Evolutionary conservation across 805 yeast species (phyloP).

Genomic region (Nakazawaea anatomiae): DNA sequence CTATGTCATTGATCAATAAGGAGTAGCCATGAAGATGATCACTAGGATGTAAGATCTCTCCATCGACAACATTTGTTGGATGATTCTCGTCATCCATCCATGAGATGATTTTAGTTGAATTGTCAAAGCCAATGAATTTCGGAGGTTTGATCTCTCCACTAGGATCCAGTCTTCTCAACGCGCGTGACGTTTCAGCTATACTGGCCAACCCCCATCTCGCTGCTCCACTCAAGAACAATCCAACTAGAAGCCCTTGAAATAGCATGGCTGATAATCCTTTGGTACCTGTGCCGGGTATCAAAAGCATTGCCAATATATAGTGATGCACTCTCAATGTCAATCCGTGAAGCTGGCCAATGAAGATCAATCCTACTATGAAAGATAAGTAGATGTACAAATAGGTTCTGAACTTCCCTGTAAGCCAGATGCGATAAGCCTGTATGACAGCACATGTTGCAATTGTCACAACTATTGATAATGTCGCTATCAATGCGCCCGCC

Average conservation of each 20-base stretch:
- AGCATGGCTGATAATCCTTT: constrained; percentile 63
- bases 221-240: constrained; percentile 77
- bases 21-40: constrained; percentile 47
- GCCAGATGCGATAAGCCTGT: constrained; percentile 80
- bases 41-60: constrained; percentile 19
- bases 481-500: constrained; percentile 71
- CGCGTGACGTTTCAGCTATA: constrained; percentile 67
- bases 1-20: constrained; percentile 72
- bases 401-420: constrained; percentile 58
- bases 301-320: constrained; percentile 65
- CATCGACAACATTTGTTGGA: constrained; percentile 16
- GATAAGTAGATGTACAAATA: constrained; percentile 51
- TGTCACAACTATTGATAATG: constrained; percentile 39
- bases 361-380: constrained; percentile 35
- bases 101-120: constrained; percentile 24
- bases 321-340: constrained; percentile 76
- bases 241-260: constrained; percentile 81
- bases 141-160: constrained; percentile 52
- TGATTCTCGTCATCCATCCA: constrained; percentile 26
- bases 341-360: constrained; percentile 52
- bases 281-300: constrained; percentile 82
- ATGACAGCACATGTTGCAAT: constrained; percentile 52
- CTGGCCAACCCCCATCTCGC: constrained; percentile 94
- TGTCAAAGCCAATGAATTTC: constrained; percentile 27
- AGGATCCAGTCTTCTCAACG: constrained; percentile 72